Conservation (phyloP, 2,329 filamentous ascomycete genomes). For the Verticillium zaregamsianum region DNA sequence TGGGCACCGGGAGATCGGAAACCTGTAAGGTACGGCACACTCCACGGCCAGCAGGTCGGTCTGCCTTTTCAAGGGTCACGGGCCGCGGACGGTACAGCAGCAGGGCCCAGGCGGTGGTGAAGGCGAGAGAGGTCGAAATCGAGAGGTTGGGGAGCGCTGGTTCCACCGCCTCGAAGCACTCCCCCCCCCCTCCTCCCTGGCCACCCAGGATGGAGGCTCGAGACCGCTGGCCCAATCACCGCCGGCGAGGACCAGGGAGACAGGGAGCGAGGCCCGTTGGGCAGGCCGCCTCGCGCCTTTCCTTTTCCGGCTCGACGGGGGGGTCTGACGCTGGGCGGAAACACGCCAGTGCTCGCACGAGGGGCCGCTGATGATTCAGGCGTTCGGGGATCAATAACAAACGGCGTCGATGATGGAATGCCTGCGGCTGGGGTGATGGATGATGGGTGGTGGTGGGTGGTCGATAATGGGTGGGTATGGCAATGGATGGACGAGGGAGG, state of each 20-base stretch:
- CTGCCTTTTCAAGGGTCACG: neutral
- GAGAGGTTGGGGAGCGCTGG: slow-evolving; percentile 26
- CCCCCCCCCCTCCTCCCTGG: neutral
- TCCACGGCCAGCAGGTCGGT: no score
- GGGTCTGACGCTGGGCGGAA: neutral
- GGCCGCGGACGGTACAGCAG: neutral
- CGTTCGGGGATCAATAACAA: neutral
- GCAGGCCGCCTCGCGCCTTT: slow-evolving; percentile 1
- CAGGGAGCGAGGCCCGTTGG: slow-evolving; percentile 1
- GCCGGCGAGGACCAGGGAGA: neutral
- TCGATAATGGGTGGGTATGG: neutral
- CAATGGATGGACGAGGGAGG: neutral
- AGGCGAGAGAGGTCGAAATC: slow-evolving; percentile 17
- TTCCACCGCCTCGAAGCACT: slow-evolving; percentile 5
- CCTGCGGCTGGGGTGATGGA: neutral
- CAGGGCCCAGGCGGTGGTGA: neutral
- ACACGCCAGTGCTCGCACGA: neutral
- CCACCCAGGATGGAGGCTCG: slow-evolving; percentile 1
- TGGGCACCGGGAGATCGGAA: neutral
- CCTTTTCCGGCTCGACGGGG: neutral
- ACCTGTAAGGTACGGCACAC: neutral
- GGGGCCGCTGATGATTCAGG: neutral
- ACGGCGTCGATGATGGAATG: neutral
- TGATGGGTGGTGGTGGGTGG: neutral
- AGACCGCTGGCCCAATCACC: slow-evolving; percentile 7